These are phyloP conservation scores for Alnus glutinosa DNA, from an alignment of 306 rosid genomes.

Conservation along the genomic window DNA sequence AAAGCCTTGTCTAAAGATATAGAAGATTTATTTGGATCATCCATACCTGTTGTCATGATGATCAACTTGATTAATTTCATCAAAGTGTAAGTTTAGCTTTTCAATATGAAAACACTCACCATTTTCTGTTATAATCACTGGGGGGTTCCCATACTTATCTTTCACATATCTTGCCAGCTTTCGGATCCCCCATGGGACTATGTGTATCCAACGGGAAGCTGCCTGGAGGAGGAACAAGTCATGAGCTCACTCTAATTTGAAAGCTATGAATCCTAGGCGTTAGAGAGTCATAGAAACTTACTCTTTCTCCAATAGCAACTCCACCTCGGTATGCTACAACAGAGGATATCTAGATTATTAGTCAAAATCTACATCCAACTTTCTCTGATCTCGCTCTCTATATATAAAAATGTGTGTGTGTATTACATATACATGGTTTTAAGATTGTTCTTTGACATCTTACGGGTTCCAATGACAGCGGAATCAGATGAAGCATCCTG, in stretches of 20 bases:
- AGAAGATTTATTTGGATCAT: slow-evolving; percentile 62
- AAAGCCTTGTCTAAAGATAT: slow-evolving; percentile 52
- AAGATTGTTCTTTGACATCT: slow-evolving; percentile 30
- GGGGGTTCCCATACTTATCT: slow-evolving; percentile 62
- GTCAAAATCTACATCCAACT: neutral
- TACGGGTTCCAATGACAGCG: slow-evolving; percentile 78
- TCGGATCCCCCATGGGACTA: slow-evolving; percentile 93
- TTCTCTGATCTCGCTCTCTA: neutral
- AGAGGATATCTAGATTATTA: slow-evolving; percentile 30
- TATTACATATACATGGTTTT: neutral
- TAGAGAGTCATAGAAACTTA: slow-evolving; percentile 35
- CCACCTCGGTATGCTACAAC: slow-evolving; percentile 61
- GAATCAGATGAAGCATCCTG: slow-evolving; percentile 78
- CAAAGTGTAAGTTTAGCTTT: neutral
- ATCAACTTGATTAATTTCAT: slow-evolving; percentile 9
- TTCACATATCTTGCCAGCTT: slow-evolving; percentile 67
- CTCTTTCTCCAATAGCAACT: slow-evolving; percentile 82
- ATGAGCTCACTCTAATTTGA: slow-evolving; percentile 22
- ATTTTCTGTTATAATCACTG: slow-evolving; percentile 78
- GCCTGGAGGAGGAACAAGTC: slow-evolving; percentile 51
- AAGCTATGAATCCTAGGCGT: slow-evolving; percentile 21
- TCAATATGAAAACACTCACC: slow-evolving; percentile 44
- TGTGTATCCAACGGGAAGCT: slow-evolving; percentile 79
- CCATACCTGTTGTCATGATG: slow-evolving; percentile 65
- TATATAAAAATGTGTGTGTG: no score